These are phyloP conservation scores for Neltuma alba DNA, from an alignment of 306 rosid species.

Conservation along the genomic window DNA sequence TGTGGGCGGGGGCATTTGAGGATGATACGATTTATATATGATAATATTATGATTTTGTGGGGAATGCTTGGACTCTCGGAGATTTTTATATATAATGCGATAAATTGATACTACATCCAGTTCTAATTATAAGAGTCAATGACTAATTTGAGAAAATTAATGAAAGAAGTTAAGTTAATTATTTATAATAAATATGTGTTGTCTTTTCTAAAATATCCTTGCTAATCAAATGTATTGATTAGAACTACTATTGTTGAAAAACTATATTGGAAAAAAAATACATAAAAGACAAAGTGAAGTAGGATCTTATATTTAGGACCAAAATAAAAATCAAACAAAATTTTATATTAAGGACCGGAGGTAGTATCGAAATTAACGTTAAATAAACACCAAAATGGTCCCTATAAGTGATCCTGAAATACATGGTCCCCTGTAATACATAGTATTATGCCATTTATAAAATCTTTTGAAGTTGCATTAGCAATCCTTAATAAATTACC, in stretches of 20 bases:
- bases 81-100: background rate
- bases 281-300: too few species aligned
- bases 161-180: too few species aligned
- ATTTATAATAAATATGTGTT: too few species aligned
- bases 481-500: background rate
- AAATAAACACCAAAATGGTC: slow-evolving; percentile 31
- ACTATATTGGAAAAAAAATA: too few species aligned
- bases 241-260: too few species aligned
- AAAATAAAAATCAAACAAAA: too few species aligned
- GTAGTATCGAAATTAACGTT: background rate
- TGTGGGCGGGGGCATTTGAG: background rate
- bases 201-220: too few species aligned
- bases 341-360: too few species aligned
- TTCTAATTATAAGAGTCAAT: too few species aligned
- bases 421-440: slow-evolving; percentile 26
- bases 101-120: background rate
- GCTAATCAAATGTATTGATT: too few species aligned
- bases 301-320: too few species aligned
- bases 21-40: background rate
- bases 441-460: background rate
- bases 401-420: background rate
- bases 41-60: background rate
- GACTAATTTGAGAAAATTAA: too few species aligned
- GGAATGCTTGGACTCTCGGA: background rate
- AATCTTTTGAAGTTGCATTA: background rate